Conservation (phyloP, 2,329 filamentous ascomycete genomes). For the Arachnomyces sp. region DNA sequence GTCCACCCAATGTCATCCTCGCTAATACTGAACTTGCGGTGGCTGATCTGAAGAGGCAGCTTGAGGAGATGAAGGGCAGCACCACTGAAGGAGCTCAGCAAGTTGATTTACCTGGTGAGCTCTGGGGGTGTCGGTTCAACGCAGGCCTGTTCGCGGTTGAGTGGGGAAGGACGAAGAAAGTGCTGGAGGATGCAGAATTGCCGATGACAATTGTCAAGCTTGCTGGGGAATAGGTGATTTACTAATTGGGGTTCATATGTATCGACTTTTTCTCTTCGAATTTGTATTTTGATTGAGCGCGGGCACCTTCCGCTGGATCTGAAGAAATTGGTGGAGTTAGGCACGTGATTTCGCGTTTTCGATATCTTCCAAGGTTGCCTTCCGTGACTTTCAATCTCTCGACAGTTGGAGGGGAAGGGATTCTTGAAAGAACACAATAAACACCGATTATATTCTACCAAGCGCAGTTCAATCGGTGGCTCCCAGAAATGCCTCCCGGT, state of each 20-base stretch:
- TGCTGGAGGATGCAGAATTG: conserved; percentile 34
- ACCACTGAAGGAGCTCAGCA: conserved; percentile 9
- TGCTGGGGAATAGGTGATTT: conserved; percentile 9
- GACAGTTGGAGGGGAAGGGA: no score
- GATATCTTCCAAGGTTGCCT: background rate
- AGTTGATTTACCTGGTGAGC: conserved; percentile 18
- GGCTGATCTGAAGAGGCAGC: conserved; percentile 37
- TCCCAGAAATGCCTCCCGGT: conserved; percentile 18
- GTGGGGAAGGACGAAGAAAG: conserved; percentile 42
- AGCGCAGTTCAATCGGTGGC: no score
- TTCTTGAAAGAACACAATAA: no score
- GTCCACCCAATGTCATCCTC: conserved; percentile 37
- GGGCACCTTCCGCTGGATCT: no score
- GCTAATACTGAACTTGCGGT: conserved; percentile 42
- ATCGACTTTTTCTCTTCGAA: background rate
- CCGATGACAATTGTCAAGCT: conserved; percentile 28
- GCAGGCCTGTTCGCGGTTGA: conserved; percentile 48
- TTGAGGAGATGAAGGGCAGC: conserved; percentile 24
- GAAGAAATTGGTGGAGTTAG: no score
- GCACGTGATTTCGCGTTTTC: conserved; percentile 3
- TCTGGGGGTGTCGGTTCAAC: conserved; percentile 50
- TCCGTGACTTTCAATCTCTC: no score
- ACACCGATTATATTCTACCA: no score
- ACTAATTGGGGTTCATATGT: background rate
- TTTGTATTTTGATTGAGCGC: background rate